Conservation (phyloP, 2,329 filamentous ascomycete species). For the Periglandula ipomoeae region DNA sequence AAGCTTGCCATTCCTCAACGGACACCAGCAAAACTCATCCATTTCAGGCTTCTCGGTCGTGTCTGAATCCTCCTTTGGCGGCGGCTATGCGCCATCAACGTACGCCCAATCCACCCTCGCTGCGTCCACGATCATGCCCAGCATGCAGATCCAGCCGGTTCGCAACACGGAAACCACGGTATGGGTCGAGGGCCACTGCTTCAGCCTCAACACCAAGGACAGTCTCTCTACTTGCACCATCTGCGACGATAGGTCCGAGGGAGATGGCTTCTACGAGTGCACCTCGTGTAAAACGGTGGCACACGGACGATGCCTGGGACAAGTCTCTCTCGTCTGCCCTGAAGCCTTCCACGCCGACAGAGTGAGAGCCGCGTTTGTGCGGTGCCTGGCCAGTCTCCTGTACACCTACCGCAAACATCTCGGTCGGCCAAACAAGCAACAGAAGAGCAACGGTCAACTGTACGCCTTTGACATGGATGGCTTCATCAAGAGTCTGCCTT, state of each 20-base stretch:
- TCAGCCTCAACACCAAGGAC: constrained; percentile 56
- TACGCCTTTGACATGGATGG: constrained; percentile 58
- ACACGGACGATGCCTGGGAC: constrained; percentile 52
- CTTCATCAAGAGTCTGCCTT: constrained; percentile 54
- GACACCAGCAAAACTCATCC: constrained; percentile 50
- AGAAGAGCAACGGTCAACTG: constrained; percentile 50
- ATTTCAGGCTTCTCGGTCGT: constrained; percentile 52
- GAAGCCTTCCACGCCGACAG: constrained; percentile 53
- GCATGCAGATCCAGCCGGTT: constrained; percentile 71
- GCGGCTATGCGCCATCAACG: constrained; percentile 69
- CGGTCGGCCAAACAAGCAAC: constrained; percentile 48
- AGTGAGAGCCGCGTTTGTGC: constrained; percentile 54
- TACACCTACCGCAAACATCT: constrained; percentile 59
- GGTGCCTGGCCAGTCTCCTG: constrained; percentile 55
- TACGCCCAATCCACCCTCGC: constrained; percentile 82
- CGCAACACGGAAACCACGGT: constrained; percentile 69
- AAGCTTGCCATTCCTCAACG: constrained; percentile 64
- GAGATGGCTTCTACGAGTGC: constrained; percentile 69
- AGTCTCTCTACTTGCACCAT: constrained; percentile 55
- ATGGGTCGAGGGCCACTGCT: constrained; percentile 80
- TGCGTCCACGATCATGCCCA: constrained; percentile 80
- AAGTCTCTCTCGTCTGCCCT: constrained; percentile 55
- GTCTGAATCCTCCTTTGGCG: constrained; percentile 60
- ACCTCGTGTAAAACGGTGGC: constrained; percentile 50
- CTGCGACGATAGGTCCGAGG: constrained; percentile 65